A percentile compares a stretch with the other conserved stretches of the same genome.
phyloP scores from a whole-genome alignment of 495 filamentous ascomycete genomes.

The Podospora fimiseda region DNA sequence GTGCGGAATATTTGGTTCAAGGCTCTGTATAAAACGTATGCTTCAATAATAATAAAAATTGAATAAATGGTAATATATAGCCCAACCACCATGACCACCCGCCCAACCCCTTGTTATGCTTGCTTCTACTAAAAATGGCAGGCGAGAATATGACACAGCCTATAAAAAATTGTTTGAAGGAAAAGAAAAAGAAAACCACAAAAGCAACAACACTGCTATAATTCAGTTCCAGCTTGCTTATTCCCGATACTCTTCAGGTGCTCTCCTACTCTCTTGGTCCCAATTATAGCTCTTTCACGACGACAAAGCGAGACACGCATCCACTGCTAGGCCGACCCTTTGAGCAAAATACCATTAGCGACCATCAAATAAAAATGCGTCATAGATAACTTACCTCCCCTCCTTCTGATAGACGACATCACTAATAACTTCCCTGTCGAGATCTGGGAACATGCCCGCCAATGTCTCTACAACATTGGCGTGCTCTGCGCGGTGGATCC shows the following conservation, averaged over 20 bases:
- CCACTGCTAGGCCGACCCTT: slow-evolving; percentile 84
- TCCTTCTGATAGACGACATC: slow-evolving; percentile 91
- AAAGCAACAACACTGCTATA: too few relatives aligned
- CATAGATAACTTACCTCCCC: slow-evolving; percentile 60
- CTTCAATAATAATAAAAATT: too few relatives aligned
- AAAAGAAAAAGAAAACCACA: not conserved
- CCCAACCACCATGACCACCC: too few relatives aligned
- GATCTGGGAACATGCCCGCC: slow-evolving; percentile 85
- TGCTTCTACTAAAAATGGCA: too few relatives aligned
- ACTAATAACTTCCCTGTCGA: slow-evolving; percentile 86
- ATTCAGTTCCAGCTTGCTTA: too few relatives aligned
- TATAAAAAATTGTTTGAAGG: not conserved
- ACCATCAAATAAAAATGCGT: not conserved
- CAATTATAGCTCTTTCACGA: too few relatives aligned
- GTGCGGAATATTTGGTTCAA: too few relatives aligned
- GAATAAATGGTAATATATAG: slow-evolving; percentile 8
- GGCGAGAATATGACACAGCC: not conserved
- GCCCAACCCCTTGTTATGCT: slow-evolving; percentile 13
- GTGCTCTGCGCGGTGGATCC: slow-evolving; percentile 81
- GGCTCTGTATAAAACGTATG: too few relatives aligned
- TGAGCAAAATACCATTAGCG: slow-evolving; percentile 18
- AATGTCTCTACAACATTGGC: slow-evolving; percentile 86
- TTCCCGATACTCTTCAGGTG: too few relatives aligned
- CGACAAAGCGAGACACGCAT: slow-evolving; percentile 82
- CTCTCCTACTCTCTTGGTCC: too few relatives aligned